These are phyloP conservation scores for Kwoniella bestiolae DNA, from an alignment of 768 basidiomycete species.

Conservation along the genomic window DNA sequence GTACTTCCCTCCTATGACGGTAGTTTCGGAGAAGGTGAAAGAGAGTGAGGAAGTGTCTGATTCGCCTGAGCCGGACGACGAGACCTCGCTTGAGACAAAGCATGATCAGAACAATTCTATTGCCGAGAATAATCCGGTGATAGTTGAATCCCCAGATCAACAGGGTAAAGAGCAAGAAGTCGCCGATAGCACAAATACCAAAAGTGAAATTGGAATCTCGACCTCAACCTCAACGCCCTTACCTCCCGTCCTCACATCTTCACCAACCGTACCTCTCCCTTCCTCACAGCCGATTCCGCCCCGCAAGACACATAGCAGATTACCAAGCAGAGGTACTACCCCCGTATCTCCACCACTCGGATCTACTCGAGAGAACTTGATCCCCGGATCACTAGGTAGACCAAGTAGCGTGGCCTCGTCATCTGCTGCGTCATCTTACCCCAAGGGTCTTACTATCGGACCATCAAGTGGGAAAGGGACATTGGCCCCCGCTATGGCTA, in stretches of 20 bases:
- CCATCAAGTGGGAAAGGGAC: slow-evolving; percentile 17
- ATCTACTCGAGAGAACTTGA: slow-evolving; percentile 1
- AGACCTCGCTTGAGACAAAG: not conserved
- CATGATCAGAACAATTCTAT: not conserved
- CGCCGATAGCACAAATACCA: not conserved
- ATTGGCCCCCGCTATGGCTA: slow-evolving; percentile 41
- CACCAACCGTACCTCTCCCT: not conserved
- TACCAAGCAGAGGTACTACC: slow-evolving; percentile 6
- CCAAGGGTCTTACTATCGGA: slow-evolving; percentile 15
- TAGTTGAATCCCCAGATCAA: not conserved
- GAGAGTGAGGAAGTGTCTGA: not conserved
- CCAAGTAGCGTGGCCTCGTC: slow-evolving; percentile 34
- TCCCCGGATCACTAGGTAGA: slow-evolving; percentile 26
- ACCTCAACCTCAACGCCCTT: not conserved
- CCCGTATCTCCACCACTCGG: slow-evolving; percentile 10
- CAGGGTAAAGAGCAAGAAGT: not conserved
- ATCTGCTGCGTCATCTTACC: slow-evolving; percentile 33
- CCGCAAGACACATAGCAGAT: slow-evolving; percentile 12
- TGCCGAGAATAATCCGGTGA: not conserved
- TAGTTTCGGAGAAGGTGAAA: not conserved
- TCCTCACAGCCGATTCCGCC: not conserved
- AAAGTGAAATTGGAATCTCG: not conserved
- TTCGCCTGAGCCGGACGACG: slow-evolving; percentile 9
- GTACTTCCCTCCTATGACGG: slow-evolving; percentile 21
- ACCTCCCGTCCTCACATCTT: not conserved